Evolutionary conservation across 208 protist genomes (phyloP), one percentile per base, ranked within the genome.

Genomic region (Trypanosoma congolense): DNA sequence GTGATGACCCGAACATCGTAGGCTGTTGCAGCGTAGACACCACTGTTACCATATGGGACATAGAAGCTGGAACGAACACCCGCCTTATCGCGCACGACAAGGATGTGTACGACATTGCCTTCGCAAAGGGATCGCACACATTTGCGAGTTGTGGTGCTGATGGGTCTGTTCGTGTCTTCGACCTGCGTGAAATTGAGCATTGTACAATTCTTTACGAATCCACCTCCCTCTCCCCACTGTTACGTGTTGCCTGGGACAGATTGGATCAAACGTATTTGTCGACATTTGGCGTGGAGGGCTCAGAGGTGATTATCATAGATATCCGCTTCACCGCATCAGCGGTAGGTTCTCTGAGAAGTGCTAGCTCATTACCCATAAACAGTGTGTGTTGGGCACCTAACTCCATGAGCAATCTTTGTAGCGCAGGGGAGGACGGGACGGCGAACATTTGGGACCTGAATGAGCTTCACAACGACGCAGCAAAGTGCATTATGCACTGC

Each of bases 71-170:
- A 16, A 57, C 77, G 60, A 83, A 96, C 12, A 98, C 96, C 19
- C 97, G 99, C 76, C 77, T 99, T 12, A 98, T 99, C 28, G 98
- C 98, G 8, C 98, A 99, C 80, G 98, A 99, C 76, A 99, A 99
- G 70, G 98, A 99, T 62, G 98, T 99, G 5, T 99, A 96, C 68
- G 98, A 99, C 69, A 97, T 99, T 31, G 96, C 96, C 14, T 99
- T 99, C 70, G 80, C 88, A 1, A 73, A 76, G 42, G 85, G 87
- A 0, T 77, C 81, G 0, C 74, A 99, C 55, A 92, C 97, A 16
- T 99, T 99, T 75, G 95, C 96, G 5, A 98, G 93, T 30, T 98
- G 97, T 35, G 96, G 97, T 41, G 97, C 97, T n/a, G 98, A 99
- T 61, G 98, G 97, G 36, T 98, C 96, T 8, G 79, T 99, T 1